Base-by-base conservation (phyloP, 2,329 filamentous ascomycete genomes). In the Biscogniauxia mediterranea region DNA sequence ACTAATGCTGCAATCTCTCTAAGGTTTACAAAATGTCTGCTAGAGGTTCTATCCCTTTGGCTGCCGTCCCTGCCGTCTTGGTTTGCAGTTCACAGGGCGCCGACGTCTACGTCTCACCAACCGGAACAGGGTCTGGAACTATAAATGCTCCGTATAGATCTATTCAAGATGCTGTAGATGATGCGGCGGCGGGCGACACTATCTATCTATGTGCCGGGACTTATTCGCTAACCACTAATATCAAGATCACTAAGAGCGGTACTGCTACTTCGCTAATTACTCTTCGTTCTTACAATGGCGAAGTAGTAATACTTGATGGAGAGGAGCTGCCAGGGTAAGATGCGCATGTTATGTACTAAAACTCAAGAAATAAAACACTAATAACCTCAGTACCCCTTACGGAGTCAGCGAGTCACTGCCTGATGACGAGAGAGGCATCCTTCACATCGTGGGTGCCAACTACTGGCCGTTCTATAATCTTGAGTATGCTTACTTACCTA, bases 401-500 rank as follows among this genome's bases (percentile, higher is more conserved):
- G 74, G 69, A 1, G 61, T 82, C 1, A 77, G 72, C 9, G 76
- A 73, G 20, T 70, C 72, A 3, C 71, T 82, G 0, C 74, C 75
- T 1, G 77, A 76, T 50, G 64, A 69, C 2, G 77, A 81, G 58
- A 74, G 80, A 23, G 80, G 80, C 3, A 77, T 81, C 25, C 73
- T 82, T 20, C 80, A 83, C 64, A 77, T 83, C 53, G 73, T 81
- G 56, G 67, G 74, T 54, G 77, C 70, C 15, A 76, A 78, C 59
- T 82, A 77, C 68, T 82, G 79, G 80, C 75, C 77, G 9, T 78
- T 83, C 62, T 78, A 76, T 65, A 69, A 76, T 61, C 68, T 82
- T 8, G 62, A 66, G 62, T 65, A 59, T 58, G 55, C 5, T n/a
- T 7, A 38, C 32, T 11, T 5, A 46, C n/a, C n/a, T 1, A 32